Percentiles rank a stretch among this genome's conserved stretches.
phyloP scores from a whole-genome alignment of 1,284 basidiomycete genomes.

The Cutaneotrichosporon spelunceum region DNA sequence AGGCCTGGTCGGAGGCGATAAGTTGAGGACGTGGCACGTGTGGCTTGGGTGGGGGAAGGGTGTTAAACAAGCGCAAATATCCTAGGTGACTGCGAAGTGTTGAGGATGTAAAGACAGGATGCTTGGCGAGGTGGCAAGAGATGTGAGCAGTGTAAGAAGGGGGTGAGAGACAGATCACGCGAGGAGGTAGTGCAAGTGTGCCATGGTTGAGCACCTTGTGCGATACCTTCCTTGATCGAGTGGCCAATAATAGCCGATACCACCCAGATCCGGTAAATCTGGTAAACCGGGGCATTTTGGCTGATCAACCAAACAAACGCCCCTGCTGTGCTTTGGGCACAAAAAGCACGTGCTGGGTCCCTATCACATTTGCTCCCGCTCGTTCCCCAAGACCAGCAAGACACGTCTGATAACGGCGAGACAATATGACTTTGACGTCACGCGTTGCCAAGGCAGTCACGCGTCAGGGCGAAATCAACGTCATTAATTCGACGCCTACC shows the following conservation, averaged over 20 bases:
- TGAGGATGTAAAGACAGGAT: background rate
- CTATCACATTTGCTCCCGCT: background rate
- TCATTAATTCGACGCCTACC: no score
- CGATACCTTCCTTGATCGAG: no score
- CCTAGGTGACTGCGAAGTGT: background rate
- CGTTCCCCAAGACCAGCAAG: background rate
- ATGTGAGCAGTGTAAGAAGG: no score
- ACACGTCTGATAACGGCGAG: background rate
- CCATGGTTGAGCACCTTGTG: no score
- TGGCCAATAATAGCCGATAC: background rate
- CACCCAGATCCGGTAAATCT: background rate
- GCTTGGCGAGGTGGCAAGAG: background rate
- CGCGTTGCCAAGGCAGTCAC: background rate
- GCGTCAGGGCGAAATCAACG: no score
- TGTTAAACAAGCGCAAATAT: background rate
- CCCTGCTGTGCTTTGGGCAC: no score
- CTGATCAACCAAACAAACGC: no score
- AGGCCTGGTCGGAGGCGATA: background rate
- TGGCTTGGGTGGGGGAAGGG: background rate
- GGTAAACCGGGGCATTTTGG: no score
- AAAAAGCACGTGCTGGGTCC: background rate
- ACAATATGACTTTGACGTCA: background rate
- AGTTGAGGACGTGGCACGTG: background rate
- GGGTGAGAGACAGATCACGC: background rate
- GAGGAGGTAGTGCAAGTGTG: background rate